Conservation (phyloP, 2,329 filamentous ascomycete genomes). For the Dothiorella sarmentorum region DNA sequence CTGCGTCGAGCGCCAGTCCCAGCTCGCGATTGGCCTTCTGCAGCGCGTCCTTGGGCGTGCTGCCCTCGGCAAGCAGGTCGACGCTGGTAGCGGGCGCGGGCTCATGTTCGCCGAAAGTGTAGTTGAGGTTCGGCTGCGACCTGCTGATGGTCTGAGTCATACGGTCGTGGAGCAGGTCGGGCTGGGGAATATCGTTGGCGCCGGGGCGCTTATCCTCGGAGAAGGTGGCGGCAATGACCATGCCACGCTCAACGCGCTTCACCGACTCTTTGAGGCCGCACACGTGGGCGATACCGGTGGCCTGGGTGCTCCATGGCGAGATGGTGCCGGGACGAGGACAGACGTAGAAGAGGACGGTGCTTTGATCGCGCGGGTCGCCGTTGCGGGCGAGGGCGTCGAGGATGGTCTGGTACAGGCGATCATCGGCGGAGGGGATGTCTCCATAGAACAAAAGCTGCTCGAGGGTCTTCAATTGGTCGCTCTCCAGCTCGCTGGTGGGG, state of each 20-base stretch:
- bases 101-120: slow-evolving; percentile 73
- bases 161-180: slow-evolving; percentile 79
- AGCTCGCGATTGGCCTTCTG: slow-evolving; percentile 78
- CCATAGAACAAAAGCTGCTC: slow-evolving; percentile 61
- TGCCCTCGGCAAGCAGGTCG: slow-evolving; percentile 64
- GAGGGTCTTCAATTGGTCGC: slow-evolving; percentile 50
- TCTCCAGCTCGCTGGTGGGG: slow-evolving; percentile 36
- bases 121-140: slow-evolving; percentile 63
- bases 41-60: slow-evolving; percentile 66
- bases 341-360: slow-evolving; percentile 64
- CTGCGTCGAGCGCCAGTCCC: slow-evolving; percentile 80
- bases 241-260: slow-evolving; percentile 80
- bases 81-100: slow-evolving; percentile 69
- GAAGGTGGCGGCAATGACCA: slow-evolving; percentile 67
- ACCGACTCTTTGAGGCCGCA: slow-evolving; percentile 73
- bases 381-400: slow-evolving; percentile 49
- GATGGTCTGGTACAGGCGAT: slow-evolving; percentile 43
- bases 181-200: slow-evolving; percentile 54
- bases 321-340: slow-evolving; percentile 76
- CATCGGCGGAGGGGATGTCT: slow-evolving; percentile 46
- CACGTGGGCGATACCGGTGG: slow-evolving; percentile 88
- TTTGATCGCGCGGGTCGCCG: slow-evolving; percentile 49
- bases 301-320: slow-evolving; percentile 96
- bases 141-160: slow-evolving; percentile 86
- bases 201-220: slow-evolving; percentile 45